Conservation (phyloP, 2,329 filamentous ascomycete genomes). For the Emergomyces pasteurianus region DNA sequence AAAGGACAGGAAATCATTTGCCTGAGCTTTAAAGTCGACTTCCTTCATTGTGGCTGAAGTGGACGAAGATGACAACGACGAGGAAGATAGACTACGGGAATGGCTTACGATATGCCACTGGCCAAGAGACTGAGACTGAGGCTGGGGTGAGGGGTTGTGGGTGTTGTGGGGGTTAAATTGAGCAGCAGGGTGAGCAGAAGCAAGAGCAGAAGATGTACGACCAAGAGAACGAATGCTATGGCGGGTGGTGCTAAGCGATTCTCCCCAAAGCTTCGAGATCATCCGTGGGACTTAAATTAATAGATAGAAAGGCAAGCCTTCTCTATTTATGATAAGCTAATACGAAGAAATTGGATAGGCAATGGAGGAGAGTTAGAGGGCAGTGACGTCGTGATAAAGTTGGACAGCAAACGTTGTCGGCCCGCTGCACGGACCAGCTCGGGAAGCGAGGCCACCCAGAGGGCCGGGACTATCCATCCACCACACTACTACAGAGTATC, state of each 20-base stretch:
- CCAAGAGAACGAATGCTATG: neutral
- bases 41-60: constrained; percentile 17
- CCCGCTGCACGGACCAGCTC: neutral
- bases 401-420: neutral
- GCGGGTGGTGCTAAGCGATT: neutral
- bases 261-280: neutral
- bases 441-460: neutral
- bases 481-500: too few species aligned
- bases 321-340: neutral
- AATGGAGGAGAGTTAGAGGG: neutral
- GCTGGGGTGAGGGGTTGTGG: neutral
- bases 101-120: neutral
- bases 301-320: neutral
- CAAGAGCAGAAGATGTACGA: neutral
- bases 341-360: neutral
- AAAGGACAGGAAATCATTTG: constrained; percentile 81
- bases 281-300: neutral
- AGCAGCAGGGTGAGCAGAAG: neutral
- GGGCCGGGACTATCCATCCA: too few species aligned
- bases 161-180: neutral
- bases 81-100: neutral
- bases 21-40: constrained; percentile 27
- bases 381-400: neutral
- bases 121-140: neutral
- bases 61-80: neutral